phyloP scores from a whole-genome alignment of 805 yeast genomes.

The Lipomyces mesembrius region DNA sequence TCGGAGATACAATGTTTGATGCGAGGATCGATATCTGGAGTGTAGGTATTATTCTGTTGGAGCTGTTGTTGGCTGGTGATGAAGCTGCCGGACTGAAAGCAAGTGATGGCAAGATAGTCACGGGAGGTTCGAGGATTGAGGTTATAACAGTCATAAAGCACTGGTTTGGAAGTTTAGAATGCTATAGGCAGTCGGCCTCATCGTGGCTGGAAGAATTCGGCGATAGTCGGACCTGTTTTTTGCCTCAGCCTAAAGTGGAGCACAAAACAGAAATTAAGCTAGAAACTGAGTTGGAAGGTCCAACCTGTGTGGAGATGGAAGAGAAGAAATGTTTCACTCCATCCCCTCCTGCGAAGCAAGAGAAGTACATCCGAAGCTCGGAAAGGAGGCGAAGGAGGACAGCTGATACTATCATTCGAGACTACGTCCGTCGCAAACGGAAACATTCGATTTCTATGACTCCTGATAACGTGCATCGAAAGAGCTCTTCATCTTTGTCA shows the following conservation, averaged over 20 bases:
- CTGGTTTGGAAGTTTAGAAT: conserved; percentile 26
- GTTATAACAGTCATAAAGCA: conserved; percentile 2
- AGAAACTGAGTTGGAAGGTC: background rate
- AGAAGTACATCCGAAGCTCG: background rate
- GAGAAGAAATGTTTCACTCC: background rate
- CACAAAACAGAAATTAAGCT: background rate
- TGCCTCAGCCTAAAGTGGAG: background rate
- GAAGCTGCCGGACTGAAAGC: background rate
- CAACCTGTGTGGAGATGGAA: background rate
- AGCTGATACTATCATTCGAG: background rate
- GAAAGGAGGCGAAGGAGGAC: conserved; percentile 4
- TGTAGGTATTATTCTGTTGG: conserved; percentile 39
- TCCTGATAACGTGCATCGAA: background rate
- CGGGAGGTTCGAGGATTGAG: conserved; percentile 16
- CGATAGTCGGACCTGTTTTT: background rate
- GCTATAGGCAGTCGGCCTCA: conserved; percentile 11
- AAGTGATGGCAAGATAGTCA: conserved; percentile 16
- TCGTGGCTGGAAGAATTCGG: conserved; percentile 5
- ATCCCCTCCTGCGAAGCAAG: background rate
- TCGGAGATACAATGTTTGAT: conserved; percentile 38
- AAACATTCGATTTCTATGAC: background rate
- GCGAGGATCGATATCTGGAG: conserved; percentile 41
- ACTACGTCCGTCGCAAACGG: conserved; percentile 9
- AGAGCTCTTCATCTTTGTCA: background rate
- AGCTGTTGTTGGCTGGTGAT: conserved; percentile 28